Percentiles rank a stretch among this genome's conserved stretches.
Conservation (phyloP, 495 filamentous ascomycete species). For the Aspergillus taichungensis region DNA sequence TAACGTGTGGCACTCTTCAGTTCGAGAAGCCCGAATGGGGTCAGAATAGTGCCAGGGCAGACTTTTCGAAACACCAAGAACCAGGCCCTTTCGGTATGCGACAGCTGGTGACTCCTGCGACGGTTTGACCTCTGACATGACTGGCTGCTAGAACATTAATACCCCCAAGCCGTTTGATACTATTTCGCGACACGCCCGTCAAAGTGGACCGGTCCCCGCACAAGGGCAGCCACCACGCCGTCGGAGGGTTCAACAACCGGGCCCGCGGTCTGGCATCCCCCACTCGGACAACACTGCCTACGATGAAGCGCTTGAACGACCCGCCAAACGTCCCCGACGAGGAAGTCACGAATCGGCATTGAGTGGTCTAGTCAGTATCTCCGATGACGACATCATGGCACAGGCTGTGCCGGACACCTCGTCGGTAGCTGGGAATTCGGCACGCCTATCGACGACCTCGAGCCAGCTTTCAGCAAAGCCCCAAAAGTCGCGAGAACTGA, state of each 20-base stretch:
- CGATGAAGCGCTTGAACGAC: conserved; percentile 15
- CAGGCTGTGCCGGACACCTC: conserved; percentile 6
- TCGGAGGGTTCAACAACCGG: background rate
- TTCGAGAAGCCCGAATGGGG: conserved; percentile 4
- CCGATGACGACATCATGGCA: conserved; percentile 9
- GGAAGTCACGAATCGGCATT: conserved; percentile 3
- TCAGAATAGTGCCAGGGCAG: conserved; percentile 15
- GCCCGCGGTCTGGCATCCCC: background rate
- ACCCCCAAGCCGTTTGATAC: conserved; percentile 21
- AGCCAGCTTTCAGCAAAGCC: conserved; percentile 11
- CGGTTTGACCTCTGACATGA: conserved; percentile 2
- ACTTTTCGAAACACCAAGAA: conserved; percentile 5
- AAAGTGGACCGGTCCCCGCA: conserved; percentile 34
- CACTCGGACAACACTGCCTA: conserved; percentile 6
- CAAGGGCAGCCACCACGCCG: conserved; percentile 10
- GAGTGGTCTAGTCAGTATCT: conserved; percentile 1
- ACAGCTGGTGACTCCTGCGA: background rate
- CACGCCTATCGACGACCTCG: conserved; percentile 12
- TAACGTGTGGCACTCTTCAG: too few relatives aligned
- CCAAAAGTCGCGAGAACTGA: conserved; percentile 6
- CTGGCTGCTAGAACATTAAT: conserved; percentile 4
- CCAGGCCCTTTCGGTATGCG: conserved; percentile 1
- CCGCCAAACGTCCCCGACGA: conserved; percentile 25
- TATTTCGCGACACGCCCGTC: conserved; percentile 21
- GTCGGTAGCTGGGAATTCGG: conserved; percentile 5